Evolutionary conservation across 1,139 yeast genomes (phyloP), one percentile per base, ranked within the genome.

Genomic region (Torulaspora globosa): DNA sequence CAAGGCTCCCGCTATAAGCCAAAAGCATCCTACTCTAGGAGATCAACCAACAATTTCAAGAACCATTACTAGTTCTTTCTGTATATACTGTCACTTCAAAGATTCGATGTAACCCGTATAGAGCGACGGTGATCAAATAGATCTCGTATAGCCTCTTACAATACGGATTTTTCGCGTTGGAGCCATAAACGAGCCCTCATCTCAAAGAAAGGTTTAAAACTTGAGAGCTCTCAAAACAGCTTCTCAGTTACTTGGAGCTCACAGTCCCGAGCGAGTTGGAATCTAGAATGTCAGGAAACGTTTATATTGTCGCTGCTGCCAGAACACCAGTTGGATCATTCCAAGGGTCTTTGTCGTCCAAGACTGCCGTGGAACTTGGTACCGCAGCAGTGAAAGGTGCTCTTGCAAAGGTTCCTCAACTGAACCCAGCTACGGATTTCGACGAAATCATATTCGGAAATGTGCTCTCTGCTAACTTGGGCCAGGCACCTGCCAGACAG

Each of bases 401-500:
- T 15, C 72, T 90, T 52, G 87, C 72, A 41, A 85, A 87, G 65
- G 92, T 86, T 40, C 94, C 95, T 46, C 79, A 82, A 67, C 75
- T 92, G 70, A 76, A 84, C 60, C 81, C 96, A 41, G 59, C 62
- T 14, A 73, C 75, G 38, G 81, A 77, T 50, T 95, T 85, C 48
- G 97, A 92, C 58, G 97, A 92, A 70, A 79, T 92, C 62, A 75
- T 86, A 60, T 90, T 89, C 66, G 98, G 98, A 62, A 88, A 89
- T 62, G 98, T 89, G 43, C 73, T 87, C 64, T 86, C 87, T 62
- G 97, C 97, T 56, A 88, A 88, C 63, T 81, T 88, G 48, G 98
- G 98, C 53, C 98, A 92, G 72, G 92, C 92, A 52, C 97, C 97
- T 39, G 98, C 97, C 36, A 84, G 97, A 70, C 98, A 92, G 72